Base-by-base conservation (phyloP, 371 early-diverging fungal species). In the Mucor piriformis region DNA sequence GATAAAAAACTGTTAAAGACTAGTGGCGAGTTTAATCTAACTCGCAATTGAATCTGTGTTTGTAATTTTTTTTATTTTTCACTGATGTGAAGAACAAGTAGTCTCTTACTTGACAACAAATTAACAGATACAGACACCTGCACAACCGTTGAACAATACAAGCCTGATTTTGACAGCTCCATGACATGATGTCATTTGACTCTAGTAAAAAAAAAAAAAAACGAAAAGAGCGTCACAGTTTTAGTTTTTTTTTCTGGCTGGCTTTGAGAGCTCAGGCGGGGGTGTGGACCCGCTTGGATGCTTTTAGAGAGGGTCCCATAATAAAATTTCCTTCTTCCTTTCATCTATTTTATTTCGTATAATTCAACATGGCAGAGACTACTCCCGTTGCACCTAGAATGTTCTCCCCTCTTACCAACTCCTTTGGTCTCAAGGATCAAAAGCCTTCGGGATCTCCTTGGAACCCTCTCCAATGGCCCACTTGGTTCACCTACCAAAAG, bases 381-480 rank as follows among this genome's bases (percentile, higher is more conserved):
- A 23, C 46, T 7, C 43, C 61, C 60, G 57, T 27, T 50, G 20
- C 58, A 54, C 67, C 67, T 42, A 67, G 57, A 59, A 29, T 63
- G 40, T 67, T 63, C 33, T 50, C 59, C 33, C 59, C 67, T 51
- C 55, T 67, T 59, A 51, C 59, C 23, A 37, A 16, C 18, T 32
- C 54, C 24, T 74, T 77, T 42, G 64, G 73, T 32, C 18, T 60
- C 10, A 73, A 56, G 37, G 66, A 74, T 37, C 73, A 74, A 54
- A 63, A 67, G 25, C 76, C 76, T 49, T 35, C 73, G 24, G 79
- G 75, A 44, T 73, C 75, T 52, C 63, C 74, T 65, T 86, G 76
- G 79, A 87, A 85, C 54, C 85, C 86, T 50, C 63, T 84, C 46
- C 73, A 79, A 56, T 87, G 84, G 79, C 79, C 80, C 51, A 54